Base-by-base conservation (phyloP, 208 protist species). In the Wallacemonas sp. region DNA sequence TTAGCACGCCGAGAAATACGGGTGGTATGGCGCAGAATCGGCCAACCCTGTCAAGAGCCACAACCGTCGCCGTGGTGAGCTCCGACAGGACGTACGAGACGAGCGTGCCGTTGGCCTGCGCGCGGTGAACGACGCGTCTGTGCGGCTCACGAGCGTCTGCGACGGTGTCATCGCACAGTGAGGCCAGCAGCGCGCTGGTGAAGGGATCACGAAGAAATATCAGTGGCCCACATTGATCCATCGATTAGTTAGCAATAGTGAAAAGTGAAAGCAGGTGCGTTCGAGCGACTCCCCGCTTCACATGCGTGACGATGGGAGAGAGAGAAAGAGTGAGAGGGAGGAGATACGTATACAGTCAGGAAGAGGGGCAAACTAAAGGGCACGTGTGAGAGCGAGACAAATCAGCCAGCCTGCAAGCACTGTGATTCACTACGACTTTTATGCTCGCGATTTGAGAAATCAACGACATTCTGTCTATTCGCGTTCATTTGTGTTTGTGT, bases 1-100 rank as follows among this genome's bases (percentile, higher is more conserved):
- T 44, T n/a, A 14, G 30, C 1, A 26, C 14, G 17, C 65, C 24
- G 23, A 57, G 32, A 12, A 44, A 68, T 24, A 78, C 32, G 9
- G 26, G 52, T 24, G 1, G 52, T 2, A 58, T 19, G 8, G 32
- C 26, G 52, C 30, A 39, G 14, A 3, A 5, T 4, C 12, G 30
- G 5, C 29, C 2, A 2, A 19, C 3, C 3, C 3, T 16, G 5
- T n/a, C n/a, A 41, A 58, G 52, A 14, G 52, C 29, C 16, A 41
- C 30, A 17, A 58, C 52, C 3, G 30, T 29, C 5, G 32, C 17
- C 11, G 26, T 24, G 30, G 6, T 24, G 6, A 58, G 4, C 17
- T 33, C 19, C 6, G 52, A 39, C 33, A 70, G 24, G 46, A 24
- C 21, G 58, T 38, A 47, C 17, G 27, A 16, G 30, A 30, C 52